Evolutionary conservation across 2,329 filamentous ascomycete genomes (phyloP).

Genomic region (Huntiella omanensis): DNA sequence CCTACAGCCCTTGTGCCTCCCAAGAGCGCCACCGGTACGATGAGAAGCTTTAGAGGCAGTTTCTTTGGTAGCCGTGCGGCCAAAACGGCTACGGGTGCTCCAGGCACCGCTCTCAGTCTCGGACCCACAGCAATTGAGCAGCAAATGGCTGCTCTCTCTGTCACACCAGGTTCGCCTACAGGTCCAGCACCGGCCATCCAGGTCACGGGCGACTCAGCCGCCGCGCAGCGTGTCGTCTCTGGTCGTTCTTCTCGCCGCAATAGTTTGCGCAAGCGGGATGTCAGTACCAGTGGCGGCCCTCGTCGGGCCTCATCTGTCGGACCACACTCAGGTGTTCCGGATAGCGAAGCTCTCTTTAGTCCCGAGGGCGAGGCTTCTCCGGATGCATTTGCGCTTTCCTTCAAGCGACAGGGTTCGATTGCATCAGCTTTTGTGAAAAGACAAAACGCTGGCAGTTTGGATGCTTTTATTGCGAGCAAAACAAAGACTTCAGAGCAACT

Average conservation of each 20-base stretch:
- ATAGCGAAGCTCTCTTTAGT: conserved; percentile 33
- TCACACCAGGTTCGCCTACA: conserved; percentile 23
- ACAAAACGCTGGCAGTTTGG: conserved; percentile 25
- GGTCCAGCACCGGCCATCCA: conserved; percentile 12
- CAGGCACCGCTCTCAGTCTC: conserved; percentile 1
- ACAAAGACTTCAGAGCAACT: conserved; percentile 21
- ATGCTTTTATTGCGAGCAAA: conserved; percentile 25
- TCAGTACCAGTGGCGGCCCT: conserved; percentile 24
- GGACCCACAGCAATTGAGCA: conserved; percentile 1
- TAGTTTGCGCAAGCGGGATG: conserved; percentile 12
- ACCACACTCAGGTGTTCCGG: conserved; percentile 25
- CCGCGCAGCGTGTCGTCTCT: conserved; percentile 2
- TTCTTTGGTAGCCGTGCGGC: conserved; percentile 44
- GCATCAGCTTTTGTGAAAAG: conserved; percentile 25
- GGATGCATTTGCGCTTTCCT: conserved; percentile 26
- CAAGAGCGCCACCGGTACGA: conserved; percentile 51
- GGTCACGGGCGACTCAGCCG: neutral
- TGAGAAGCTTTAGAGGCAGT: conserved; percentile 52
- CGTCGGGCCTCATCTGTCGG: conserved; percentile 24
- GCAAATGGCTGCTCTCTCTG: conserved; percentile 20
- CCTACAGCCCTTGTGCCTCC: conserved; percentile 20
- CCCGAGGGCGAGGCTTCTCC: conserved; percentile 25
- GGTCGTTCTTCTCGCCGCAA: conserved; percentile 10
- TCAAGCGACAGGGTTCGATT: conserved; percentile 22
- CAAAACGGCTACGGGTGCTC: conserved; percentile 5